Evolutionary conservation across 1,284 basidiomycete genomes (phyloP), one percentile per base, ranked within the genome.

Genomic region (Malassezia yamatoensis): DNA sequence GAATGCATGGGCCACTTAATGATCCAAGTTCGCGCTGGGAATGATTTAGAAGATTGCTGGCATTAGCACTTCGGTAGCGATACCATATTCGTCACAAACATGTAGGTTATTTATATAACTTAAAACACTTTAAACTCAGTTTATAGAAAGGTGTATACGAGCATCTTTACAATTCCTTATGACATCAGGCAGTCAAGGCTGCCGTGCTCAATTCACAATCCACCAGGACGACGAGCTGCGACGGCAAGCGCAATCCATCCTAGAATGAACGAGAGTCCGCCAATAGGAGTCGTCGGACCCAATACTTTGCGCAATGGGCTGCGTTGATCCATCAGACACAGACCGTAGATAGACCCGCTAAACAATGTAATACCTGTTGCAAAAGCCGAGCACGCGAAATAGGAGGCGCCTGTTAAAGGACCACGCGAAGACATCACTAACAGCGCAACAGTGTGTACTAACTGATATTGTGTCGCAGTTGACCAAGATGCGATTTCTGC

Each of bases 401-500:
- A 54, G 11, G 61, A 44, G 0, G 66, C 59, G 6, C 60, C 59
- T 0, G 54, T 61, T 16, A 60, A 38, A 32, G 65, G 65, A 2
- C 56, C 40, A 15, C 37, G 32, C 43, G 62, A 51, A 32, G 66
- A 55, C 6, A 62, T 60, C 42, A 60, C 62, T 44, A 73, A 61
- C 3, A 73, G 65, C 29, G 65, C 67, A 53, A 67, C 52, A 24
- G 67, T 66, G 61, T 73, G 70, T n/a, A 67, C 39, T 20, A 71
- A 53, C 50, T 72, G 68, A 60, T 73, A 73, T 24, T 66, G 63
- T 21, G 62, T 66, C 1, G 70, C 70, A 15, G 67, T 73, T n/a
- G 46, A 60, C 68, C 68, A 73, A 9, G 64, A 61, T n/a, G 59
- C 57, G 45, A 59, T 44, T 44, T 71, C 67, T 69, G 39, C 1